Base-by-base conservation (phyloP, 1,139 yeast genomes). In the Suhomyces maxii region DNA sequence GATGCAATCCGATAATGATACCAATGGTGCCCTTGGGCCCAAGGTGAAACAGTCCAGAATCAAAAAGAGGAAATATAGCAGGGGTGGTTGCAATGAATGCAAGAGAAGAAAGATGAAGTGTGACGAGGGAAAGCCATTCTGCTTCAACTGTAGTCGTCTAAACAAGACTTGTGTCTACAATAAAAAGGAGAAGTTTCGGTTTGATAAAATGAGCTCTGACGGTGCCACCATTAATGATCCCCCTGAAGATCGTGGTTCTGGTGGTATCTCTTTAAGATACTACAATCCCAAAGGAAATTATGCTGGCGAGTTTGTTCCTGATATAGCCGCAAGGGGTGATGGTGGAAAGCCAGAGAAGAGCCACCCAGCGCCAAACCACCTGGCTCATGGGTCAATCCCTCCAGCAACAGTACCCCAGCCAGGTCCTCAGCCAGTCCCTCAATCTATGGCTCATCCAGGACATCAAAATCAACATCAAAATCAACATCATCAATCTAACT, bases 61-160 rank as follows among this genome's bases (percentile, higher is more conserved):
- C 62, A 75, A 71, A 57, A 79, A 76, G 58, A 55, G 83, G 36
- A 73, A 73, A 51, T 82, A 83, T 57, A 76, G 83, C 40, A 65
- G 86, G 40, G 79, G 77, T 36, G 89, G 89, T 3, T 84, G 89
- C 54, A 64, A 67, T 18, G 86, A 82, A 57, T 84, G 89, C 61
- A 82, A 82, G 57, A 62, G 83, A 41, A 65, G 88, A 42, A 80
- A 82, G 57, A 76, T 81, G 67, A 84, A 83, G 53, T 62, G 65
- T 42, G 66, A 62, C 44, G 66, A 62, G 42, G 52, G 54, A 11
- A 47, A 49, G 39, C 65, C 65, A 7, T 50, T 43, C 34, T 62
- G 66, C 48, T 40, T 38, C 48, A 82, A 81, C 51, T 84, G 89
- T 56, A 54, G 74, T 5, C 63, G 82, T 18, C 61, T 81, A 23